Conservation (phyloP, 2,329 filamentous ascomycete species). For the Cryphonectria carpinicola region DNA sequence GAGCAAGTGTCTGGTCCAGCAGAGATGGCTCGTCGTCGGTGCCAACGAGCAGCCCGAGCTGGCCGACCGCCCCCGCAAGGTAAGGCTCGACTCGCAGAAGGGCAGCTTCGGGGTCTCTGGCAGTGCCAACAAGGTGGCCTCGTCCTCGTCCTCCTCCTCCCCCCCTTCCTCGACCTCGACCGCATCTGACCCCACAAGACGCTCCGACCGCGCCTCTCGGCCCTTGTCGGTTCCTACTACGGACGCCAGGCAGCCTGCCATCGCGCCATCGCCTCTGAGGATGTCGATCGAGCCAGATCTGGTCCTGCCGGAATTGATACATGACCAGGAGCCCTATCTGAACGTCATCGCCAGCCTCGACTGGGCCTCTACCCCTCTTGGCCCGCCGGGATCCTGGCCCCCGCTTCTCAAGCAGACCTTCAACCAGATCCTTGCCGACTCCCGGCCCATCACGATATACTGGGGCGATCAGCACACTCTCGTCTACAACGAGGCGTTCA, state of each 20-base stretch:
- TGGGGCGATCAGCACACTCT: conserved; percentile 59
- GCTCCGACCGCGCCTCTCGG: conserved; percentile 27
- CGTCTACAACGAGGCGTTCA: conserved; percentile 71
- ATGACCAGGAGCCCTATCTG: conserved; percentile 41
- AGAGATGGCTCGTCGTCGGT: conserved; percentile 41
- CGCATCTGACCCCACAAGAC: conserved; percentile 14
- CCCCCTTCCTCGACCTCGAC: too few relatives aligned
- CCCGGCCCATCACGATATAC: conserved; percentile 59
- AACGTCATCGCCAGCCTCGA: conserved; percentile 45
- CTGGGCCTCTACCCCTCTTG: conserved; percentile 51
- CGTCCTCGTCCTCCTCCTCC: conserved; percentile 11
- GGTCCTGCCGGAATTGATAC: conserved; percentile 38
- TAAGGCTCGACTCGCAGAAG: conserved; percentile 32
- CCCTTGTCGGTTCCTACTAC: conserved; percentile 5
- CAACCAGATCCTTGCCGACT: conserved; percentile 46
- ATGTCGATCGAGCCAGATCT: conserved; percentile 36
- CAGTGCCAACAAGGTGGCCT: conserved; percentile 21
- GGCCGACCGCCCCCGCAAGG: conserved; percentile 30
- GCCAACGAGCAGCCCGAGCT: conserved; percentile 38
- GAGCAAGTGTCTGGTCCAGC: conserved; percentile 39
- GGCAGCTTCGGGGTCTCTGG: conserved; percentile 27
- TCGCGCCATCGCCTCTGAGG: conserved; percentile 29
- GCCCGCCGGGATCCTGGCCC: conserved; percentile 48
- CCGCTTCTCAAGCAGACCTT: conserved; percentile 47
- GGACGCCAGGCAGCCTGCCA: conserved; percentile 12